phyloP scores from a whole-genome alignment of 345 rosid genomes.

The Pugionium cornutum region DNA sequence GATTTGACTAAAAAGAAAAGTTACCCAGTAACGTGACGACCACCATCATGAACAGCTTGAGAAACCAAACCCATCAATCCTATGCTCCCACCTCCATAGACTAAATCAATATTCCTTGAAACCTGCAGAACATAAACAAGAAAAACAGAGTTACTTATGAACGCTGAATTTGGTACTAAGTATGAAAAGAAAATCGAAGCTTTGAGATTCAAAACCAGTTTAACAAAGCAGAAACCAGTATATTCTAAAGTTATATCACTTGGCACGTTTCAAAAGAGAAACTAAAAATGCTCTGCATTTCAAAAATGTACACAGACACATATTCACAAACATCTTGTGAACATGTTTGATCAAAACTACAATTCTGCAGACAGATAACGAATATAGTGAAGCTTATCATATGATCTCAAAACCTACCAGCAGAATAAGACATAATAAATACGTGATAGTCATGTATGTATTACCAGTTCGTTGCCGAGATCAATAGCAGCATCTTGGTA shows the following conservation, averaged over 20 bases:
- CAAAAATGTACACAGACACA: background rate
- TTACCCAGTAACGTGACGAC: constrained; percentile 99
- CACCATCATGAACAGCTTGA: constrained; percentile 99
- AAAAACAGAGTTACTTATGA: constrained; percentile 33
- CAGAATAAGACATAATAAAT: background rate
- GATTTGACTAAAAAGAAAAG: background rate
- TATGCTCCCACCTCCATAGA: constrained; percentile 99
- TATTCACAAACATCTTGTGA: background rate
- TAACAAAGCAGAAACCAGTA: background rate
- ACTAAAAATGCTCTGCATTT: no score
- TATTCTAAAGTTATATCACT: no score
- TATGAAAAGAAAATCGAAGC: background rate
- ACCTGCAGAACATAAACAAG: constrained; percentile 53
- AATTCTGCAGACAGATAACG: background rate
- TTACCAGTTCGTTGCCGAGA: constrained; percentile 82
- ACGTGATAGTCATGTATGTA: background rate
- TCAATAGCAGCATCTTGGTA: constrained; percentile 89
- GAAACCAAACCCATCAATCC: constrained; percentile 99
- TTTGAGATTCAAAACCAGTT: constrained; percentile 5
- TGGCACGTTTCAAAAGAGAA: no score
- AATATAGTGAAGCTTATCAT: constrained; percentile 3
- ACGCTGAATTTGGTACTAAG: constrained; percentile 23
- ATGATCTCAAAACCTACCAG: background rate
- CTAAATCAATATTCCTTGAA: constrained; percentile 93
- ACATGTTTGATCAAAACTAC: no score